Evolutionary conservation across 2,329 filamentous ascomycete genomes (phyloP).

Genomic region (Penicillium sp.): DNA sequence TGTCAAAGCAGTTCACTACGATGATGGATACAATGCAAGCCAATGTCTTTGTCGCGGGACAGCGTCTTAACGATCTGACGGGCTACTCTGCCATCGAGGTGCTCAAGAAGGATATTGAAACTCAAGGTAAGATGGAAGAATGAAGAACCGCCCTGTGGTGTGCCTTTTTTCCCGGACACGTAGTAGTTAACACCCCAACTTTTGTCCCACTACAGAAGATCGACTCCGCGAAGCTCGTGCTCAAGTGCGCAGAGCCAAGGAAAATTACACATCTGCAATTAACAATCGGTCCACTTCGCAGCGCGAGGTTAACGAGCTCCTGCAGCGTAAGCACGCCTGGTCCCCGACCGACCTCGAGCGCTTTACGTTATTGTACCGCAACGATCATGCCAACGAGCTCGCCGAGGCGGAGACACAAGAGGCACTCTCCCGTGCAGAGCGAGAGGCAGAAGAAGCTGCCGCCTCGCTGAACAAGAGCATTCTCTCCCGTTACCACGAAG

Average conservation of each 20-base stretch:
- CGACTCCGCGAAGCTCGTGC: constrained; percentile 51
- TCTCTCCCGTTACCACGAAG: constrained; percentile 89
- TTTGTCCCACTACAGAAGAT: constrained; percentile 38
- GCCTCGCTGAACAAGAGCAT: constrained; percentile 74
- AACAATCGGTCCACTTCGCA: constrained; percentile 79
- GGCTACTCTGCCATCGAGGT: constrained; percentile 88
- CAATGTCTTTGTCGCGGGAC: constrained; percentile 76
- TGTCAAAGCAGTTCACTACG: constrained; percentile 57
- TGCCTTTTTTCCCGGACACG: no score
- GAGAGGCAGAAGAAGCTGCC: constrained; percentile 69
- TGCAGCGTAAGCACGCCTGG: constrained; percentile 94
- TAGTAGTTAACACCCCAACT: neutral
- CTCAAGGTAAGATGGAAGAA: constrained; percentile 46
- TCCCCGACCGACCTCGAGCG: constrained; percentile 79
- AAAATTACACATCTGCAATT: constrained; percentile 75
- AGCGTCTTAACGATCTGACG: constrained; percentile 87
- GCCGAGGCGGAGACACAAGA: constrained; percentile 68
- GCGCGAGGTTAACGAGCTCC: constrained; percentile 87
- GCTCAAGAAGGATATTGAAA: constrained; percentile 71
- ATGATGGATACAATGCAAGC: constrained; percentile 87
- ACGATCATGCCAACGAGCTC: constrained; percentile 88
- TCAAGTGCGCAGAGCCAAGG: constrained; percentile 64
- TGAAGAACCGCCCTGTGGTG: neutral
- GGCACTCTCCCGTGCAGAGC: constrained; percentile 67
- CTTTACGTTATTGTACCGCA: constrained; percentile 86